Percentiles rank a stretch among this genome's conserved stretches.
Conservation (phyloP, 192 early-diverging fungal genomes). For the Coemansia sp. region DNA sequence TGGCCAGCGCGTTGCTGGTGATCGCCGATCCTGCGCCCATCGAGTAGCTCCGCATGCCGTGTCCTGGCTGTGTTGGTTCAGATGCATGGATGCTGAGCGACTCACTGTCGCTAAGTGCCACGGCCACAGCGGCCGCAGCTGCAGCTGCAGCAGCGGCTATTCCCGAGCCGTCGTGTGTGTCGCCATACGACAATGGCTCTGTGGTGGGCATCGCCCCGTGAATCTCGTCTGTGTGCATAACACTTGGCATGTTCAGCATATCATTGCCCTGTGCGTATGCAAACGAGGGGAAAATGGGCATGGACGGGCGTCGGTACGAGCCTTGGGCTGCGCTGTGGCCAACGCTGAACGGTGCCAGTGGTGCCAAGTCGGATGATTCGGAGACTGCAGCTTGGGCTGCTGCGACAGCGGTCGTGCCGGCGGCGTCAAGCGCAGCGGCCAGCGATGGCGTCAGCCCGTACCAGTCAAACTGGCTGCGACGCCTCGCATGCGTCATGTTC, state of each 20-base stretch:
- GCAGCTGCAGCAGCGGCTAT: constrained; percentile 25
- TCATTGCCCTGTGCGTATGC: constrained; percentile 22
- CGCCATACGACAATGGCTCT: constrained; percentile 15
- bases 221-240: constrained; percentile 1
- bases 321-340: constrained; percentile 4
- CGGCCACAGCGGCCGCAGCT: constrained; percentile 36
- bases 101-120: constrained; percentile 24
- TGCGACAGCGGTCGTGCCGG: constrained; percentile 23
- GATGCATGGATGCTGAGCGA: constrained; percentile 11
- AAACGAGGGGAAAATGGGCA: constrained; percentile 50
- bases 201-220: constrained; percentile 9
- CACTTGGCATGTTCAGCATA: constrained; percentile 23
- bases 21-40: constrained; percentile 10
- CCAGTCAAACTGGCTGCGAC: constrained; percentile 55
- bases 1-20: constrained; percentile 3
- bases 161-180: constrained; percentile 1
- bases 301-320: constrained; percentile 46
- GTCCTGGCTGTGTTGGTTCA: not conserved
- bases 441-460: constrained; percentile 53
- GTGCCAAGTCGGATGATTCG: constrained; percentile 14
- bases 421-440: constrained; percentile 38
- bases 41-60: constrained; percentile 23
- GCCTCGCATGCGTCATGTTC: constrained; percentile 34
- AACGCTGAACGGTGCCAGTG: constrained; percentile 34
- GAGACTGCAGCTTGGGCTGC: constrained; percentile 17